Conservation (phyloP, 805 yeast genomes). For the Candida gorgasii region DNA sequence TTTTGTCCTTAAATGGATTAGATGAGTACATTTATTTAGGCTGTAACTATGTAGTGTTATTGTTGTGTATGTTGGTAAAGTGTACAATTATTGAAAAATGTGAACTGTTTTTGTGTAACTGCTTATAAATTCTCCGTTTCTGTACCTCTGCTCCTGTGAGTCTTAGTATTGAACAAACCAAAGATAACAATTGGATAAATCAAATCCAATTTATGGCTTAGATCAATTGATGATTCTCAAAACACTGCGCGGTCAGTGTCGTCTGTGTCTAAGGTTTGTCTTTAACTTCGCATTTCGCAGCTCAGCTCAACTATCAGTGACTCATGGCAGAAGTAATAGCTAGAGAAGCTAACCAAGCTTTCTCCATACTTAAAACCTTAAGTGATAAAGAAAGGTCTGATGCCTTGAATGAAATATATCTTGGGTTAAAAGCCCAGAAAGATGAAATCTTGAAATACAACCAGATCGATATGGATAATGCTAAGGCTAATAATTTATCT, state of each 20-base stretch:
- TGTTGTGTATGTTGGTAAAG: background rate
- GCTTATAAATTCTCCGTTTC: no score
- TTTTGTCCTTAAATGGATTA: constrained; percentile 6
- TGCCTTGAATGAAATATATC: constrained; percentile 73
- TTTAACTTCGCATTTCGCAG: background rate
- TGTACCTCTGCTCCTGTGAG: no score
- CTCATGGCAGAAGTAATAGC: constrained; percentile 42
- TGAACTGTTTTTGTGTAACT: background rate
- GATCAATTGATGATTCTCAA: constrained; percentile 5
- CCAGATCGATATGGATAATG: constrained; percentile 69
- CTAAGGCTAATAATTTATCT: constrained; percentile 60
- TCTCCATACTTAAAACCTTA: constrained; percentile 77
- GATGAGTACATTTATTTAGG: constrained; percentile 4
- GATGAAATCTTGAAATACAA: constrained; percentile 71
- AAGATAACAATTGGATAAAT: no score
- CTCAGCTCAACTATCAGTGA: background rate
- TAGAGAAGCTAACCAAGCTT: constrained; percentile 75
- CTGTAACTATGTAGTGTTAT: background rate
- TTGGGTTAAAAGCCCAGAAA: constrained; percentile 61
- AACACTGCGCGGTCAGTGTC: background rate
- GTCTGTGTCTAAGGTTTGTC: background rate
- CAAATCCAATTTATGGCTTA: background rate
- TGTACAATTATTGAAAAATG: background rate
- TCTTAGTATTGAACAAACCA: no score
- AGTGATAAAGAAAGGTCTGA: constrained; percentile 68